Conservation (phyloP, 371 early-diverging fungal species). For the Entomophthora muscae region DNA sequence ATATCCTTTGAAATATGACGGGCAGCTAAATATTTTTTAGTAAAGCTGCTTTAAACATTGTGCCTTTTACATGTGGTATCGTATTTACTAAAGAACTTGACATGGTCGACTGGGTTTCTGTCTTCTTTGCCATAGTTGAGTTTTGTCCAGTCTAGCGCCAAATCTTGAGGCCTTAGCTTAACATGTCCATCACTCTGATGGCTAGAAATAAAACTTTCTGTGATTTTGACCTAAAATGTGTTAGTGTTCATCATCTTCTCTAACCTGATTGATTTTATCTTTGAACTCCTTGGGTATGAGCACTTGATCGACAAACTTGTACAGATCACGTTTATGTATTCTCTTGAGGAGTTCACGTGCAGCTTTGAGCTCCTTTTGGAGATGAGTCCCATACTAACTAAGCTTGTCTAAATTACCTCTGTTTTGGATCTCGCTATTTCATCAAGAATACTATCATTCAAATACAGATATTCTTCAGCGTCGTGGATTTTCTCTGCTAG, state of each 20-base stretch:
- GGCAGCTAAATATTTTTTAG: not conserved
- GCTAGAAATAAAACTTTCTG: constrained; percentile 30
- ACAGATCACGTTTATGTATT: constrained; percentile 55
- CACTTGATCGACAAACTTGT: constrained; percentile 75
- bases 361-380: constrained; percentile 30
- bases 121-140: constrained; percentile 68
- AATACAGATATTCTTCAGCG: constrained; percentile 44
- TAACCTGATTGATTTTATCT: constrained; percentile 8
- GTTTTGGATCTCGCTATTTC: constrained; percentile 54
- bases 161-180: constrained; percentile 12
- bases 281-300: constrained; percentile 41
- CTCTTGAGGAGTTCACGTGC: constrained; percentile 51
- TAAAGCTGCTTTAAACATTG: not conserved
- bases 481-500: constrained; percentile 50
- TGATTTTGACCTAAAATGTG: constrained; percentile 22
- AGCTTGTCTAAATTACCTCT: constrained; percentile 19
- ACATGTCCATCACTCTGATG: constrained; percentile 32
- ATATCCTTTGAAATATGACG: constrained; percentile 9
- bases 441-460: constrained; percentile 76
- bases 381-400: no score
- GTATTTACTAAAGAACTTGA: constrained; percentile 63
- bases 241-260: not conserved
- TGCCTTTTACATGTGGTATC: constrained; percentile 23
- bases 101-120: constrained; percentile 66
- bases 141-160: constrained; percentile 26